Evolutionary conservation across 1,284 basidiomycete genomes (phyloP).

Genomic region (Malassezia brasiliensis): DNA sequence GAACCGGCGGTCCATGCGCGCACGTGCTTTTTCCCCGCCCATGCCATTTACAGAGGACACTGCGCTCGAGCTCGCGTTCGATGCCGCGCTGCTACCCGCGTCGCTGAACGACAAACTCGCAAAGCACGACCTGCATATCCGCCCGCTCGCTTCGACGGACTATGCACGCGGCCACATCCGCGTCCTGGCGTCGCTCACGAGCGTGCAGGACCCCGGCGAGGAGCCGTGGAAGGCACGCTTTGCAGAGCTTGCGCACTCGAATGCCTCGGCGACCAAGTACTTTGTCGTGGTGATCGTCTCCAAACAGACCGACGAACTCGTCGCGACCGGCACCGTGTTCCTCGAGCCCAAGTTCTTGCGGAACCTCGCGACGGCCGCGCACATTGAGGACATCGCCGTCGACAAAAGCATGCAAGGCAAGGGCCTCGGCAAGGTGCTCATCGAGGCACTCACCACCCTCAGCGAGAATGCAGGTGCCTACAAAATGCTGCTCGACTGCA

Average conservation of each 20-base stretch:
- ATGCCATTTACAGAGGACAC: constrained; percentile 59
- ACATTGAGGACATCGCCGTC: constrained; percentile 96
- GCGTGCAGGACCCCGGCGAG: constrained; percentile 66
- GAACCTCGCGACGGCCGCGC: constrained; percentile 68
- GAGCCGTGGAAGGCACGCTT: constrained; percentile 50
- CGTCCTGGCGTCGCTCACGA: constrained; percentile 70
- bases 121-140: constrained; percentile 57
- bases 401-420: constrained; percentile 76
- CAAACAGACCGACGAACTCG: constrained; percentile 64
- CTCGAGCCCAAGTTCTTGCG: constrained; percentile 87
- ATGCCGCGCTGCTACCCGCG: constrained; percentile 58
- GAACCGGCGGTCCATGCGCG: background rate
- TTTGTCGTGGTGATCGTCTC: constrained; percentile 75
- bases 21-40: background rate
- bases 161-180: constrained; percentile 71
- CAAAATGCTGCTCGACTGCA: constrained; percentile 95
- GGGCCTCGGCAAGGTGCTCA: constrained; percentile 75
- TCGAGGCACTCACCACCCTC: constrained; percentile 68
- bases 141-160: constrained; percentile 77
- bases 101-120: constrained; percentile 58
- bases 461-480: constrained; percentile 68
- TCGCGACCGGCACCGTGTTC: constrained; percentile 74
- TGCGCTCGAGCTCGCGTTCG: constrained; percentile 66
- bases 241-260: constrained; percentile 6
- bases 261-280: constrained; percentile 52